Evolutionary conservation across 164 flowering plant genomes (phyloP), one percentile per base, ranked within the genome.

Genomic region (Vitis cinerea): DNA sequence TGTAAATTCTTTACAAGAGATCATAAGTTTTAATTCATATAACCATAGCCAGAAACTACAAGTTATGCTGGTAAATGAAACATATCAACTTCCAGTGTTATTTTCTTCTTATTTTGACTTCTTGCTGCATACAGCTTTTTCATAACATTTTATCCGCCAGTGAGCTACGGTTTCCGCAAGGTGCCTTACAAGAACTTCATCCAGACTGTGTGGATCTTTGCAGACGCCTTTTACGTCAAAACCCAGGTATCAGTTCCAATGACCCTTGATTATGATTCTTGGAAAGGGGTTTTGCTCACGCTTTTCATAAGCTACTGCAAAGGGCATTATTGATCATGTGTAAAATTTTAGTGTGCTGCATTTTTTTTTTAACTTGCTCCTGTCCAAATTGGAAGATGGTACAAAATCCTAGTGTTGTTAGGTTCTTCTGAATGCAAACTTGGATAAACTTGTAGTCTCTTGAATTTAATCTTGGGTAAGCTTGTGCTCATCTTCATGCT

Each of bases 131-230:
- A n/a, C 87, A 87, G 91, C 89, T 87, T 67, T 84, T 84, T 69
- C 83, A 82, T 71, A 87, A 87, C 65, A 79, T 87, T 44, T 65
- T 85, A 74, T 49, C 68, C 64, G 81, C 85, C 51, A 79, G 65
- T 44, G 88, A 79, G 70, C 75, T 83, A 71, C 74, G 58, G n/a
- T 86, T 87, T 67, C 89, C 91, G 50, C 69, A 69, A 65, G 87
- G 75, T 72, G 69, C 81, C 67, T 23, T 81, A 59, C 64, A 74
- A 44, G 84, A 74, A 57, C 65, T 87, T 37, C 80, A 83, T 72
- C 78, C 84, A 66, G 91, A 86, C 62, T 81, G 79, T 67, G 69
- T 77, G 55, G 86, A 84, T 69, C 80, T 87, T 30, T 87, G 91
- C 81, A 80, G 80, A 77, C 73, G 86, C 55, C 87, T 87, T 69